A percentile compares a stretch with the other conserved stretches of the same genome.
phyloP scores from a whole-genome alignment of 257 asterid genomes.

The Solanum rostratum region DNA sequence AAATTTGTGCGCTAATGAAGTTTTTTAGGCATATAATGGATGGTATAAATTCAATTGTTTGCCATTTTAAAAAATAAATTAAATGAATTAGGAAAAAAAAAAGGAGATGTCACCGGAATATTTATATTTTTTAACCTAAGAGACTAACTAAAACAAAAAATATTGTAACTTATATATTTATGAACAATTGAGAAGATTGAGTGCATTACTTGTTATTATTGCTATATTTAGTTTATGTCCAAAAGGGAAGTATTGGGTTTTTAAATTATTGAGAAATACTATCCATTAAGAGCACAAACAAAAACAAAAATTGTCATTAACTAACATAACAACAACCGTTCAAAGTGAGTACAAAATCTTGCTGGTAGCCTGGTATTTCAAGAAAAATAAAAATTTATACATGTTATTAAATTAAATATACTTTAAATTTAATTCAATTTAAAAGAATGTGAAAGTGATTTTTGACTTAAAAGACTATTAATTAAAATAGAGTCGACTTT shows the following conservation, averaged over 20 bases:
- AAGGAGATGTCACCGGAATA: background rate
- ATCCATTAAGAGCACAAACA: background rate
- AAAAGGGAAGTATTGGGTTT: background rate
- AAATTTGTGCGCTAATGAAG: background rate
- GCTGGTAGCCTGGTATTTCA: background rate
- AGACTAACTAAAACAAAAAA: background rate
- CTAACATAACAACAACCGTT: background rate
- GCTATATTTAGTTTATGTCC: background rate
- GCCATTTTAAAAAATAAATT: background rate
- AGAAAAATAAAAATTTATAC: background rate
- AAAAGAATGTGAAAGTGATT: background rate
- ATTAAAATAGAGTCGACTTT: no score
- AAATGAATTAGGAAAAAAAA: background rate
- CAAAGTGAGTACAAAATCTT: background rate
- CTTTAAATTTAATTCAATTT: background rate
- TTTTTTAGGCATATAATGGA: background rate
- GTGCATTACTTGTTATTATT: background rate
- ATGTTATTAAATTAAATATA: no score
- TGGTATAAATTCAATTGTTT: background rate
- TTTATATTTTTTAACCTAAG: background rate
- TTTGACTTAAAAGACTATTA: no score
- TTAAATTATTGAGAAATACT: background rate
- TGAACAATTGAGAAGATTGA: background rate
- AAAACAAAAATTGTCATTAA: background rate
- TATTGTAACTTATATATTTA: background rate